Conservation (phyloP, 805 yeast genomes). For the Isabelozyma gotoi region DNA sequence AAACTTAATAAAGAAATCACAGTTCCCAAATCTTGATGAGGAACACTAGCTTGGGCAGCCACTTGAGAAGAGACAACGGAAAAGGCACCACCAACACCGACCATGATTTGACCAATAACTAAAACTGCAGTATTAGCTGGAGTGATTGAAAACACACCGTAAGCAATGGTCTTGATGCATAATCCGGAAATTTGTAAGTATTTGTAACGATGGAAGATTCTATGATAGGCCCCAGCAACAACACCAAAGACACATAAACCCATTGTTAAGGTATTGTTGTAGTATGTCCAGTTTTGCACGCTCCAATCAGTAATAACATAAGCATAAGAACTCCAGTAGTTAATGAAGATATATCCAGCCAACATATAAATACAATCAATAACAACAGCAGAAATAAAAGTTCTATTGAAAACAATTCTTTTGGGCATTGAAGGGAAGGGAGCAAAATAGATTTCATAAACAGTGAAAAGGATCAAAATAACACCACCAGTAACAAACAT, state of each 20-base stretch:
- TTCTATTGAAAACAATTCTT: conserved; percentile 33
- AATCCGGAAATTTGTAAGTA: conserved; percentile 32
- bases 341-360: conserved; percentile 24
- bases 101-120: conserved; percentile 25
- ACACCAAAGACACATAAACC: conserved; percentile 37
- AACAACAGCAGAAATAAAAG: conserved; percentile 31
- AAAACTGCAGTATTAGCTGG: conserved; percentile 8
- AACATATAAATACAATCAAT: conserved; percentile 31
- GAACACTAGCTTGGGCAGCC: conserved; percentile 41
- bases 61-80: conserved; percentile 34
- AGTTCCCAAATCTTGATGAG: conserved; percentile 41
- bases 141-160: conserved; percentile 15
- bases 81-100: conserved; percentile 40
- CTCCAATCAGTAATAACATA: conserved; percentile 28
- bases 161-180: conserved; percentile 28
- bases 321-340: conserved; percentile 35
- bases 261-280: conserved; percentile 35
- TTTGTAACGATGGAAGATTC: conserved; percentile 37
- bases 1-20: conserved; percentile 34
- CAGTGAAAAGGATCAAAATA: conserved; percentile 27
- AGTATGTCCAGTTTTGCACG: conserved; percentile 34
- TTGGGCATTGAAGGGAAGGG: conserved; percentile 40
- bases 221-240: conserved; percentile 31
- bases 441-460: conserved; percentile 35
- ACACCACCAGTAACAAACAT: conserved; percentile 43